Percentiles rank a stretch among this genome's conserved stretches.
phyloP scores from a whole-genome alignment of 805 yeast species.

The Candida broadrunensis region DNA sequence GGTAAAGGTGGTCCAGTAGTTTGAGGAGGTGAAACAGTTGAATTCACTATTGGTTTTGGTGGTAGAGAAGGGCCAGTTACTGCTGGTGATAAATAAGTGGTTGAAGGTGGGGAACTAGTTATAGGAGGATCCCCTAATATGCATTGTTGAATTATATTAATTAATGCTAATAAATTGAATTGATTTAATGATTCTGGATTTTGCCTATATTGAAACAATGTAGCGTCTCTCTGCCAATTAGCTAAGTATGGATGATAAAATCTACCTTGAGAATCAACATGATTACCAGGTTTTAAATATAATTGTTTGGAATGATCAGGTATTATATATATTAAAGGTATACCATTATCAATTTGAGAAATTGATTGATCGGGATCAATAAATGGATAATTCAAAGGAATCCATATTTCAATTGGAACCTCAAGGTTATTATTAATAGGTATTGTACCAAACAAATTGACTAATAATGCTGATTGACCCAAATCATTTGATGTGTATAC shows the following conservation, averaged over 20 bases:
- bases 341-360: constrained; percentile 21
- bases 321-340: constrained; percentile 66
- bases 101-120: constrained; percentile 19
- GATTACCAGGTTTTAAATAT: constrained; percentile 54
- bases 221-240: constrained; percentile 45
- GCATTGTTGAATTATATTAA: constrained; percentile 25
- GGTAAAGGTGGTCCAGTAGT: constrained; percentile 25
- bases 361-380: constrained; percentile 3
- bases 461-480: constrained; percentile 59
- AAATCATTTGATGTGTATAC: constrained; percentile 43
- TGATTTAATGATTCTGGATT: constrained; percentile 4
- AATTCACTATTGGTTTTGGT: constrained; percentile 14
- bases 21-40: constrained; percentile 6
- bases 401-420: constrained; percentile 68
- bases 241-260: constrained; percentile 67
- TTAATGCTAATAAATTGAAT: constrained; percentile 28
- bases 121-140: constrained; percentile 48
- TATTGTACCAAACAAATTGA: constrained; percentile 62
- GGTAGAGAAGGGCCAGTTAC: constrained; percentile 16
- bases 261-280: constrained; percentile 68
- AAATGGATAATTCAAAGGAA: constrained; percentile 71
- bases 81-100: background rate
- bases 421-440: constrained; percentile 22
- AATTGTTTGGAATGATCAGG: constrained; percentile 46
- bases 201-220: background rate